Evolutionary conservation across 495 filamentous ascomycete genomes (phyloP).

Genomic region (Pseudoneurospora amorphoporcata): DNA sequence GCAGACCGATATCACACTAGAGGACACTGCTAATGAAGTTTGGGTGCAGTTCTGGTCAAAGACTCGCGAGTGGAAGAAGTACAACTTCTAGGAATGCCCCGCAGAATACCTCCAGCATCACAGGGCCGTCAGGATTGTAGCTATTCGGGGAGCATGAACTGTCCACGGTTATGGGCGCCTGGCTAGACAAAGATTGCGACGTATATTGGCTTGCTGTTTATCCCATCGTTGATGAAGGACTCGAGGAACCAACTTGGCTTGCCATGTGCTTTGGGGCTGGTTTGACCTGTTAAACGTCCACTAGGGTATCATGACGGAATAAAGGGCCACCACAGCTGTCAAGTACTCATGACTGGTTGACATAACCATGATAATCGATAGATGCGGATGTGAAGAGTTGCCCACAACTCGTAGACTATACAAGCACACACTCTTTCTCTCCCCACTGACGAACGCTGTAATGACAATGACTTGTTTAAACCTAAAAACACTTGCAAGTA

Average conservation of each 20-base stretch:
- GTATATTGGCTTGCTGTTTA: neutral
- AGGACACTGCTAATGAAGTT: neutral
- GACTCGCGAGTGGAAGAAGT: neutral
- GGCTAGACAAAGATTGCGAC: neutral
- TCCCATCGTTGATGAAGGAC: neutral
- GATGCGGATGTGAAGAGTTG: neutral
- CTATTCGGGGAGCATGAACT: neutral
- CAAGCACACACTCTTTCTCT: neutral
- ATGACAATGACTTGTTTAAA: neutral
- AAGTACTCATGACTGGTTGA: neutral
- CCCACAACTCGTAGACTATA: neutral
- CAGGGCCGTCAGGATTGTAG: neutral
- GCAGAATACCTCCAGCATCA: neutral
- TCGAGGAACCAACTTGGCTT: neutral
- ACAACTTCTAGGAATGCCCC: neutral
- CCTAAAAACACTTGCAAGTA: neutral
- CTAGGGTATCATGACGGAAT: neutral
- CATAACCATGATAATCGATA: neutral
- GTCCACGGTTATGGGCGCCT: neutral
- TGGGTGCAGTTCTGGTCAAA: neutral
- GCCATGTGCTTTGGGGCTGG: neutral
- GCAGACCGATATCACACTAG: neutral
- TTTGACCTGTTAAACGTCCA: neutral
- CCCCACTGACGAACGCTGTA: neutral
- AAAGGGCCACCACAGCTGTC: neutral